Conservation (phyloP, 768 basidiomycete species). For the Termitomyces sp. region DNA sequence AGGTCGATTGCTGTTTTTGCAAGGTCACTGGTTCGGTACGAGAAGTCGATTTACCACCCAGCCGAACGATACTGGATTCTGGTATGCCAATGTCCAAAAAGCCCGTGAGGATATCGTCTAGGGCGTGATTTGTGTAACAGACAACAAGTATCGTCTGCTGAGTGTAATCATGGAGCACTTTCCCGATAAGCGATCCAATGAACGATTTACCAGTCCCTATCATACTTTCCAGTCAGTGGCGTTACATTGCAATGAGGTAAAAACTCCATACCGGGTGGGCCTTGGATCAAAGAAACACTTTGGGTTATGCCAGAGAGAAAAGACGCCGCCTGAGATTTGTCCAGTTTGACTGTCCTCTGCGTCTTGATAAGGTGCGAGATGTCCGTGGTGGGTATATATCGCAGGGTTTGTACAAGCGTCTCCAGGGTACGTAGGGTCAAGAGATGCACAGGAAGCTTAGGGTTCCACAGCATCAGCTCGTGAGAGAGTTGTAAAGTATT, state of each 20-base stretch:
- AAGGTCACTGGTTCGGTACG: not conserved
- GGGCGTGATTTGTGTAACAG: not conserved
- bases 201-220: not conserved
- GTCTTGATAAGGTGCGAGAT: not conserved
- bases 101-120: not conserved
- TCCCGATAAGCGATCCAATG: not conserved
- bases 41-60: not conserved
- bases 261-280: not conserved
- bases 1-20: not conserved
- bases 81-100: not conserved
- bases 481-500: not conserved
- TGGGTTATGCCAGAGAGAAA: not conserved
- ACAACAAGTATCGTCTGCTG: not conserved
- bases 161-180: not conserved
- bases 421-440: not conserved
- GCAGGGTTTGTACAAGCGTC: not conserved
- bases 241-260: too few species aligned
- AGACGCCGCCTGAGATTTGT: not conserved
- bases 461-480: not conserved
- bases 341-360: not conserved
- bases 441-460: not conserved
- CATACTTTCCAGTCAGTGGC: not conserved
- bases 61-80: not conserved
- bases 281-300: not conserved
- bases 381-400: not conserved